These are phyloP conservation scores for Persicaria maculosa DNA, from an alignment of 148 eudicot genomes.

Conservation along the genomic window DNA sequence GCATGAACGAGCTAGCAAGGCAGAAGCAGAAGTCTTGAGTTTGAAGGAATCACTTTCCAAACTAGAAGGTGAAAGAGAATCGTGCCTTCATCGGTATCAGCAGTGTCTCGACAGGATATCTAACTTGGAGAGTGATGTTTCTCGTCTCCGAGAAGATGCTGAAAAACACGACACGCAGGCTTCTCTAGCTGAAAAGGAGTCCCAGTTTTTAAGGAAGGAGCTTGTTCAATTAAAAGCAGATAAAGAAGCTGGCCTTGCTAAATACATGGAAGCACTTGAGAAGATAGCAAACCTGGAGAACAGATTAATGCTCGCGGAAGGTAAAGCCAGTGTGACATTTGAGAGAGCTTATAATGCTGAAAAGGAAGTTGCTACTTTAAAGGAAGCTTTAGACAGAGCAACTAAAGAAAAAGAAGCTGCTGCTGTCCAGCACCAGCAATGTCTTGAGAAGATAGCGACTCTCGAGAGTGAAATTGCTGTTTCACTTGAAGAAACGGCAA, in stretches of 20 bases:
- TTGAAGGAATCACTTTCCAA: slow-evolving; percentile 47
- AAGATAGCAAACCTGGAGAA: slow-evolving; percentile 59
- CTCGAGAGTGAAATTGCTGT: slow-evolving; percentile 46
- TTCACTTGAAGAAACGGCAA: slow-evolving; percentile 52
- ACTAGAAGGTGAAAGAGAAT: slow-evolving; percentile 69
- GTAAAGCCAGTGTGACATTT: slow-evolving; percentile 35
- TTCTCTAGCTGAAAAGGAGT: slow-evolving; percentile 45
- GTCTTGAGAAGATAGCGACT: slow-evolving; percentile 51
- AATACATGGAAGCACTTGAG: slow-evolving; percentile 58
- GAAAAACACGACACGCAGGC: slow-evolving; percentile 33
- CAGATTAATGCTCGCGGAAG: slow-evolving; percentile 48
- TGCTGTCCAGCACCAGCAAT: slow-evolving; percentile 42
- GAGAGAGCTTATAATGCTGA: slow-evolving; percentile 62
- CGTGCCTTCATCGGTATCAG: slow-evolving; percentile 52
- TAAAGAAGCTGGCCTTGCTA: slow-evolving; percentile 48
- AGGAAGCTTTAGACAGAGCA: slow-evolving; percentile 34
- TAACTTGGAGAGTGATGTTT: slow-evolving; percentile 38
- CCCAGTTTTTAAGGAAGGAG: slow-evolving; percentile 31
- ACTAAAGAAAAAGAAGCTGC: slow-evolving; percentile 60
- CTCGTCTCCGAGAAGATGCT: slow-evolving; percentile 37
- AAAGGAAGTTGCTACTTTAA: slow-evolving; percentile 58
- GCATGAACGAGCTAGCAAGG: slow-evolving; percentile 52
- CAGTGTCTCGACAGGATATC: slow-evolving; percentile 53
- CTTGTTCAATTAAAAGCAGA: slow-evolving; percentile 44
- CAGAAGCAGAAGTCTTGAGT: slow-evolving; percentile 51